Base-by-base conservation (phyloP, 352 stramenopile species). In the Phytophthora litchii region DNA sequence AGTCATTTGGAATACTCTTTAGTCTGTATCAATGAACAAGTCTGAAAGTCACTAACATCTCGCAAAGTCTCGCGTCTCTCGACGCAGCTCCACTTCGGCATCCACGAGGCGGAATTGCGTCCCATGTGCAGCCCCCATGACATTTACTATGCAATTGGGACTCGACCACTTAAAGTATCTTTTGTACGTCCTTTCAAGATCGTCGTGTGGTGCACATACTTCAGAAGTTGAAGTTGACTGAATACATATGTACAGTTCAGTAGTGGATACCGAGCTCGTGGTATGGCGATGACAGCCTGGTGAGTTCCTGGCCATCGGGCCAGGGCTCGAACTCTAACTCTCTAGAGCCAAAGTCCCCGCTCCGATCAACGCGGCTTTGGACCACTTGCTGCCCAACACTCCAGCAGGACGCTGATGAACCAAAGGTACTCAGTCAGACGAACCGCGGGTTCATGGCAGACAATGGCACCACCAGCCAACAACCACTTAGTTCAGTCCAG, bases 31-130 rank as follows among this genome's bases (percentile, higher is more conserved):
- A 25, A 11, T 44, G 17, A 27, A 20, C 19, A 17, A 40, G 4
- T 23, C 2, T 10, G 45, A 0, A 52, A 3, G 14, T 13, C 9
- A 67, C 76, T 42, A 66, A 94, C 82, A 92, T 51, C 77, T 68
- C 1, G 85, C 83, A 65, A 92, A 94, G 44, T 91, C 83, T 53
- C 83, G 86, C 34, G 80, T 88, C 45, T 94, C 85, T 13, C 80
- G 80, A 17, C 75, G 75, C 40, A 92, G 53, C 54, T 94, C 78
- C 45, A 91, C 75, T 19, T 88, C 72, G 4, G 72, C 60, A 31
- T 87, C 78, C 29, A 83, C 64, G n/a, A 83, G 61, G 3, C 73
- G 72, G 42, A 89, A 73, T 20, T 71, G 67, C 0, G 72, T 83
- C 13, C 77, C 72, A 12, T 87, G 74, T 3, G 70, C 76, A 9